Evolutionary conservation across 345 rosid species (phyloP).

Genomic region (Leavenworthia alabamica): DNA sequence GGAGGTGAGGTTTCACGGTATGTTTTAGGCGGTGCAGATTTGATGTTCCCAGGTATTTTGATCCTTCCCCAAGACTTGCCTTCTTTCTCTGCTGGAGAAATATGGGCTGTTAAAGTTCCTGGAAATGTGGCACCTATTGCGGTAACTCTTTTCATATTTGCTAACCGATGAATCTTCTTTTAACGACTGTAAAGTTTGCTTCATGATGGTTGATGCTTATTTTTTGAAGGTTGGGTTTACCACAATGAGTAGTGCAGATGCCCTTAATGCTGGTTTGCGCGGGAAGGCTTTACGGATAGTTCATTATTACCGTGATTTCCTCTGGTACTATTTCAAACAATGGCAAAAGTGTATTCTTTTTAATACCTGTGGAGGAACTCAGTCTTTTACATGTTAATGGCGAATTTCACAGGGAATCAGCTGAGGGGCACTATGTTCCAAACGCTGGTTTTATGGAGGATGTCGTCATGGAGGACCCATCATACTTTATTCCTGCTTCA

Average conservation of each 20-base stretch:
- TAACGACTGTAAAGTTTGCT: background rate
- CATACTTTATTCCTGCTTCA: slow-evolving; percentile 38
- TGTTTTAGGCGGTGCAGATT: slow-evolving; percentile 92
- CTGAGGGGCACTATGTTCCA: slow-evolving; percentile 70
- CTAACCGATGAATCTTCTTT: background rate
- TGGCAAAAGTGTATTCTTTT: background rate
- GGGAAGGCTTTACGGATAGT: slow-evolving; percentile 87
- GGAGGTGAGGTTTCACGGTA: slow-evolving; percentile 89
- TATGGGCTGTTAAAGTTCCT: slow-evolving; percentile 92
- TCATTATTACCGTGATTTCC: slow-evolving; percentile 75
- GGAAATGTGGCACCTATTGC: slow-evolving; percentile 89
- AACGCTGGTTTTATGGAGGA: slow-evolving; percentile 79
- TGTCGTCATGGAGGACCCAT: slow-evolving; percentile 76
- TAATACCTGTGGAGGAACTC: background rate
- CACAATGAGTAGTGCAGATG: slow-evolving; percentile 72
- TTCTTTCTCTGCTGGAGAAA: slow-evolving; percentile 66
- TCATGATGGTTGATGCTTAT: slow-evolving; percentile 4
- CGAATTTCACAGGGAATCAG: slow-evolving; percentile 60
- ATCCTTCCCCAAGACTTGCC: slow-evolving; percentile 64
- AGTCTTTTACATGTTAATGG: slow-evolving; percentile 20
- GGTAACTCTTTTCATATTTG: slow-evolving; percentile 35
- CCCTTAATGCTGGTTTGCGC: slow-evolving; percentile 78
- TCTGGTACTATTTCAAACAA: slow-evolving; percentile 50
- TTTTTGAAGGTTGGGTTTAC: slow-evolving; percentile 75
- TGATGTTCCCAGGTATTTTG: slow-evolving; percentile 92